Percentiles rank a stretch among this genome's conserved stretches.
These are phyloP conservation scores for Serendipita vermifera DNA, from an alignment of 768 basidiomycete genomes.

Conservation along the genomic window DNA sequence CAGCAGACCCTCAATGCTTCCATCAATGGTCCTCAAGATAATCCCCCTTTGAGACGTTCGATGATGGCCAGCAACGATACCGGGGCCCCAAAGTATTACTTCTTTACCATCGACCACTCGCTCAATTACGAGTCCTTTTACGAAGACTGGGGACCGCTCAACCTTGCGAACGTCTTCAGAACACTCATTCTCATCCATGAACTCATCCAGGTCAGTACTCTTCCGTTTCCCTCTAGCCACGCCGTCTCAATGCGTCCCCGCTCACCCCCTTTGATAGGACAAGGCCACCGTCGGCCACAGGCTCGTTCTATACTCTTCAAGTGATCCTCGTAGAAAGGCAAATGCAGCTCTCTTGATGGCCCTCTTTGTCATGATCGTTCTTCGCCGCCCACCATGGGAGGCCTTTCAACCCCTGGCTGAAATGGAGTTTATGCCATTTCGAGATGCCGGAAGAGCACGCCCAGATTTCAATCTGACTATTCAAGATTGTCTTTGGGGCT, in stretches of 20 bases:
- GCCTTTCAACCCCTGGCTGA: constrained; percentile 90
- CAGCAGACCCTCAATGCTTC: constrained; percentile 52
- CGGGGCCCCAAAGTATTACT: constrained; percentile 60
- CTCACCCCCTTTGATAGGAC: constrained; percentile 38
- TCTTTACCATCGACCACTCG: constrained; percentile 88
- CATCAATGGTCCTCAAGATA: constrained; percentile 37
- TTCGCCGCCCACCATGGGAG: constrained; percentile 80
- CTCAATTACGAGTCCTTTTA: constrained; percentile 88
- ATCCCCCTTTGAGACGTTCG: constrained; percentile 42
- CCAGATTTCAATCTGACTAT: constrained; percentile 90
- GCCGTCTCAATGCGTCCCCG: constrained; percentile 6
- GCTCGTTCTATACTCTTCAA: constrained; percentile 77
- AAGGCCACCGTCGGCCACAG: constrained; percentile 56
- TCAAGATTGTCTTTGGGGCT: constrained; percentile 80
- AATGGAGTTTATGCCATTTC: constrained; percentile 86
- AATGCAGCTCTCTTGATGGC: constrained; percentile 93
- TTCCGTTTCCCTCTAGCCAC: constrained; percentile 10
- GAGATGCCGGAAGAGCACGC: constrained; percentile 86
- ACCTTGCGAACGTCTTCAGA: constrained; percentile 87
- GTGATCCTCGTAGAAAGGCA: constrained; percentile 75
- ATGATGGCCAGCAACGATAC: constrained; percentile 47
- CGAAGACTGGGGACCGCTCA: constrained; percentile 88
- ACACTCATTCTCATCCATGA: constrained; percentile 86
- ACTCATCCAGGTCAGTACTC: constrained; percentile 51
- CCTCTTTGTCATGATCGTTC: constrained; percentile 87